A percentile compares a stretch with the other conserved stretches of the same genome.
These are phyloP conservation scores for Stenogyne calaminthoides DNA, from an alignment of 305 asterid genomes.

Conservation along the genomic window DNA sequence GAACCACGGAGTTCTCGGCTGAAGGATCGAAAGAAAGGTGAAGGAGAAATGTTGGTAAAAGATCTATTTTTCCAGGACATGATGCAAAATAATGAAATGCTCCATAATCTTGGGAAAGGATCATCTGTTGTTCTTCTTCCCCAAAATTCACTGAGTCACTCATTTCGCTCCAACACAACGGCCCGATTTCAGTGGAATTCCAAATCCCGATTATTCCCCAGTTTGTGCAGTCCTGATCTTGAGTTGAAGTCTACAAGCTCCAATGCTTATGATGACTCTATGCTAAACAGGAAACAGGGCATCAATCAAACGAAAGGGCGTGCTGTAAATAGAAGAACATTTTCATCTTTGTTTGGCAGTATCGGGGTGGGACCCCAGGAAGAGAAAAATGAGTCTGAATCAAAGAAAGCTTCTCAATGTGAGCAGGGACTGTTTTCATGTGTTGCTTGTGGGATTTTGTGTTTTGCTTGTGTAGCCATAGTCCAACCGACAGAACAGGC, in stretches of 20 bases:
- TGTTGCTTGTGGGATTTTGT: constrained; percentile 96
- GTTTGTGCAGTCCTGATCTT: constrained; percentile 59
- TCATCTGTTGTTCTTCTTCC: constrained; percentile 85
- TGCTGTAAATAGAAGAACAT: constrained; percentile 37
- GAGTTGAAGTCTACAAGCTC: constrained; percentile 45
- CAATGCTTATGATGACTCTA: constrained; percentile 38
- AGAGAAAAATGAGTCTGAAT: constrained; percentile 37
- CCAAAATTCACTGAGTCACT: constrained; percentile 48
- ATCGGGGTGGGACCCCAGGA: constrained; percentile 40
- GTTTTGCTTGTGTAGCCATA: constrained; percentile 90
- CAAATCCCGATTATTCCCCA: constrained; percentile 55
- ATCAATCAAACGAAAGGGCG: constrained; percentile 36
- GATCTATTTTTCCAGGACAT: constrained; percentile 79
- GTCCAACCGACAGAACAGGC: constrained; percentile 84
- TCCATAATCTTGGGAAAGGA: constrained; percentile 75
- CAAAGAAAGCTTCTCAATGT: constrained; percentile 49
- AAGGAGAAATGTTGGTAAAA: constrained; percentile 89
- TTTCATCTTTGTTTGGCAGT: constrained; percentile 43
- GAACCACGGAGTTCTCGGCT: constrained; percentile 95
- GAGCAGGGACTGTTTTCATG: constrained; percentile 94
- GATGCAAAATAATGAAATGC: constrained; percentile 69
- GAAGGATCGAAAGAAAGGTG: constrained; percentile 84
- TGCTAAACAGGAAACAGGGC: constrained; percentile 42
- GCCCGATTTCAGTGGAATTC: constrained; percentile 47
- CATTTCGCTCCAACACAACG: constrained; percentile 38